These are phyloP conservation scores for Coriolopsis trogii DNA, from an alignment of 1,284 basidiomycete genomes.

Conservation along the genomic window DNA sequence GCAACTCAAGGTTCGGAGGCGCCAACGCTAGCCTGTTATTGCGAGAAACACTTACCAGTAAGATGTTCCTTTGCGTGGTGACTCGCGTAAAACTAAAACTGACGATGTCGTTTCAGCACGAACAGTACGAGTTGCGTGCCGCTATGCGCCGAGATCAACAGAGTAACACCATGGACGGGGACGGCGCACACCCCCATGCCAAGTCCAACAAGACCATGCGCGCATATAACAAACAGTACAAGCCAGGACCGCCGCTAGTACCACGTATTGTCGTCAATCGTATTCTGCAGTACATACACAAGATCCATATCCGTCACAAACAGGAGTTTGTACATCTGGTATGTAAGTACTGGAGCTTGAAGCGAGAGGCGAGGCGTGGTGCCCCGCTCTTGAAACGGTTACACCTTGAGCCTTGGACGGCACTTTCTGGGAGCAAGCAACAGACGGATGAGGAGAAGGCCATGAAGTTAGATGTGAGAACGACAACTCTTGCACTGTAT, in stretches of 20 bases:
- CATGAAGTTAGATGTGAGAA: conserved; percentile 79
- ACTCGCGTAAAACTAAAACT: not conserved
- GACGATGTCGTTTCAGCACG: conserved; percentile 47
- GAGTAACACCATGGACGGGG: conserved; percentile 37
- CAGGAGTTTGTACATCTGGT: conserved; percentile 77
- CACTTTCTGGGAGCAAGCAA: conserved; percentile 63
- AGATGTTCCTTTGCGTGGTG: conserved; percentile 13
- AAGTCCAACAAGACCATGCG: conserved; percentile 72
- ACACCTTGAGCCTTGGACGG: conserved; percentile 98
- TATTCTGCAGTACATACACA: conserved; percentile 78
- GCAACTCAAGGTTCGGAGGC: conserved; percentile 74
- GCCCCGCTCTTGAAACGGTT: conserved; percentile 93
- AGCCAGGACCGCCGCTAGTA: conserved; percentile 76
- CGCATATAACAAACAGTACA: conserved; percentile 82
- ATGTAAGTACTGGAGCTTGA: conserved; percentile 96
- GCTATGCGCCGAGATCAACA: conserved; percentile 56
- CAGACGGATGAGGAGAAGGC: conserved; percentile 85
- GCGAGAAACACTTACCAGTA: conserved; percentile 90
- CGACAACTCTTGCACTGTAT: not conserved
- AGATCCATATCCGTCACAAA: conserved; percentile 78
- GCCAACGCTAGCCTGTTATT: conserved; percentile 75
- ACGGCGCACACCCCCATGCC: conserved; percentile 35
- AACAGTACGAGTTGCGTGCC: conserved; percentile 63
- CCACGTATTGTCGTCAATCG: conserved; percentile 75
- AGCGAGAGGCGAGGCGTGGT: conserved; percentile 90